Conservation (phyloP, 805 yeast species). For the Wickerhamiella azyma region DNA sequence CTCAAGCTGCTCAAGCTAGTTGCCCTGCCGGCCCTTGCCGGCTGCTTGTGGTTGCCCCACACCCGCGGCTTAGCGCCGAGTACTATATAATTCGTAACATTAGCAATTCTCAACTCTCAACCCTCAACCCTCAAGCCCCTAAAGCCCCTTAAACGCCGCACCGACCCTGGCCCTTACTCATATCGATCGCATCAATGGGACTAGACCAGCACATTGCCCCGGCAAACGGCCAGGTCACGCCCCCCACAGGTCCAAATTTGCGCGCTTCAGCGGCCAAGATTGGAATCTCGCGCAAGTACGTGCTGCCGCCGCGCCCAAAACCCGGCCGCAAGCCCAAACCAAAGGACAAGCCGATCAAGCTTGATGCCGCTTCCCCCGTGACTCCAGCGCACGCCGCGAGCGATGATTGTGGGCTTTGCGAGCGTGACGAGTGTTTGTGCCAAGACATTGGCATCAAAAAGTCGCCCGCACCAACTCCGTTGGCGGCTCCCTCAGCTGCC, state of each 20-base stretch:
- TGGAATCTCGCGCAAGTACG: slow-evolving; percentile 65
- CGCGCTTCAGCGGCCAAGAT: slow-evolving; percentile 13
- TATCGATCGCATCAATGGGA: slow-evolving; percentile 6
- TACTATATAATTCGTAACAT: too few species aligned
- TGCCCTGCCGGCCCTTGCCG: too few species aligned
- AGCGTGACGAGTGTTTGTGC: slow-evolving; percentile 25
- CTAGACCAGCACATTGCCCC: slow-evolving; percentile 7
- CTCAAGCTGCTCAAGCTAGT: too few species aligned
- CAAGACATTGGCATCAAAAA: slow-evolving; percentile 23
- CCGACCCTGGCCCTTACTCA: background rate
- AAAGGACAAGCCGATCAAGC: slow-evolving; percentile 81
- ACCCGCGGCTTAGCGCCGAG: too few species aligned
- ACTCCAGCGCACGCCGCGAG: background rate
- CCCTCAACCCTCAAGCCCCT: too few species aligned
- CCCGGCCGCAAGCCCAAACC: slow-evolving; percentile 64
- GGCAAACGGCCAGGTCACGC: slow-evolving; percentile 2
- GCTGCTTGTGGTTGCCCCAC: too few species aligned
- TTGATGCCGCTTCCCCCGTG: slow-evolving; percentile 12
- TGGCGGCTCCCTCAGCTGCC: background rate
- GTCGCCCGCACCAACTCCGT: background rate
- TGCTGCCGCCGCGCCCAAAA: slow-evolving; percentile 75
- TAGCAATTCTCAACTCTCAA: too few species aligned
- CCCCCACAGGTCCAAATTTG: background rate
- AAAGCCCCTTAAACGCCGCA: too few species aligned
- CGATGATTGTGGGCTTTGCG: slow-evolving; percentile 25